Evolutionary conservation across 305 asterid genomes (phyloP), one percentile per base, ranked within the genome.

Genomic region (Rubia tinctorum): DNA sequence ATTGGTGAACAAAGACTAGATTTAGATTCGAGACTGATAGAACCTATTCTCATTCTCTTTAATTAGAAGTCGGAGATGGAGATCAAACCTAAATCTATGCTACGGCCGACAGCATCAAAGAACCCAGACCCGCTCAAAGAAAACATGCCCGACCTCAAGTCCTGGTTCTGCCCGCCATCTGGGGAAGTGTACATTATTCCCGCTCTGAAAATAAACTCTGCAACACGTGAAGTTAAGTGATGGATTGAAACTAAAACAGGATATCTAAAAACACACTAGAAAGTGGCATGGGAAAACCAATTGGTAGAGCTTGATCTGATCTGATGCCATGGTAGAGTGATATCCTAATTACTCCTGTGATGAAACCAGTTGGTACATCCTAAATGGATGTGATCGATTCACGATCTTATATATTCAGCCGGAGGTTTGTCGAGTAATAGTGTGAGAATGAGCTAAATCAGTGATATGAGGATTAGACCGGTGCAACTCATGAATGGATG

Each of bases 61-160:
- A 30, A 30, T 30, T 30, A 30, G 37, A 30, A 25, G 51, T 2
- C 17, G 7, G 25, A 69, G 30, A 65, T 51, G 58, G 37, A 66
- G 15, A 81, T 83, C 59, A 37, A 25, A 91, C 98, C 98, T 82
- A 93, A 84, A 76, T 88, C 87, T 72, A 93, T 86, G 88, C 98
- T 93, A 69, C 98, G 91, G 60, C 97, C 90, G 79, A 93, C 76
- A 42, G 98, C 92, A 42, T 91, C 96, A 20, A 93, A 91, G 78
- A 93, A 89, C 2, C 92, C 96, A 8, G 77, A 84, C 63, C 97
- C 98, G 65, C 82, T 88, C 51, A 93, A 81, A 72, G 98, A 84
- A 82, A 93, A 93, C 88, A 84, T 77, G 84, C 85, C 88, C 42
- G 97, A 87, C 22, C 82, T 85, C 22, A 92, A 76, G 66, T 81